A percentile compares a stretch with the other conserved stretches of the same genome.
These are phyloP conservation scores for Suhomyces panamericanus DNA, from an alignment of 1,139 yeast species.

Conservation along the genomic window DNA sequence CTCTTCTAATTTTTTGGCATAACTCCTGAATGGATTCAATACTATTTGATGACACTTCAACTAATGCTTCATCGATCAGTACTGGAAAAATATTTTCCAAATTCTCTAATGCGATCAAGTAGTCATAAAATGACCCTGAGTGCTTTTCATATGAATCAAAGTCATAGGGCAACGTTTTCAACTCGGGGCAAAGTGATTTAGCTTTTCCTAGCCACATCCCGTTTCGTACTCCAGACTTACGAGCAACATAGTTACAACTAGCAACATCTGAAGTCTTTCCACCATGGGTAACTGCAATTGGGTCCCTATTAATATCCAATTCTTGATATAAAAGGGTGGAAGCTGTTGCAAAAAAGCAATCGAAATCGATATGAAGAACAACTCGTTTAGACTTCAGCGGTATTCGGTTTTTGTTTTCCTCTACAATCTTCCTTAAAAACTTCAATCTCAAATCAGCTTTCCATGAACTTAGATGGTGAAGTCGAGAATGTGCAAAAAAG, in stretches of 20 bases:
- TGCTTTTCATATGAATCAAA: slow-evolving; percentile 66
- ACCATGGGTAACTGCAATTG: slow-evolving; percentile 88
- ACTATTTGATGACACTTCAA: slow-evolving; percentile 58
- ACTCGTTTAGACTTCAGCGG: slow-evolving; percentile 20
- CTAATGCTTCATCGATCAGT: slow-evolving; percentile 85
- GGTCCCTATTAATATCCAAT: slow-evolving; percentile 55
- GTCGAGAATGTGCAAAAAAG: slow-evolving; percentile 77
- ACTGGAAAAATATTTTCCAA: slow-evolving; percentile 76
- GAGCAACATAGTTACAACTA: slow-evolving; percentile 85
- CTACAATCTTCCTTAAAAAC: slow-evolving; percentile 49
- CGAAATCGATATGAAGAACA: slow-evolving; percentile 85
- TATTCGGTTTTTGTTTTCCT: slow-evolving; percentile 11
- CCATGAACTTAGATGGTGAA: slow-evolving; percentile 89
- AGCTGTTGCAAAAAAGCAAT: slow-evolving; percentile 89
- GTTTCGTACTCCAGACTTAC: slow-evolving; percentile 69
- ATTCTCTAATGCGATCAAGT: slow-evolving; percentile 48
- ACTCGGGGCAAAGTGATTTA: slow-evolving; percentile 58
- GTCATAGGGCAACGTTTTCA: slow-evolving; percentile 66
- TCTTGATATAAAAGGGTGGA: slow-evolving; percentile 62
- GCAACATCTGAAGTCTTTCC: slow-evolving; percentile 74
- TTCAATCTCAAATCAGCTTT: slow-evolving; percentile 70
- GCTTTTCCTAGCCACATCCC: slow-evolving; percentile 90
- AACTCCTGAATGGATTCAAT: slow-evolving; percentile 24
- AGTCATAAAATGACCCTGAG: slow-evolving; percentile 49
- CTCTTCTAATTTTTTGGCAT: slow-evolving; percentile 42